Percentiles rank a stretch among this genome's conserved stretches.
These are phyloP conservation scores for Paratinospora sagittata DNA, from an alignment of 164 flowering plant genomes.

Conservation along the genomic window DNA sequence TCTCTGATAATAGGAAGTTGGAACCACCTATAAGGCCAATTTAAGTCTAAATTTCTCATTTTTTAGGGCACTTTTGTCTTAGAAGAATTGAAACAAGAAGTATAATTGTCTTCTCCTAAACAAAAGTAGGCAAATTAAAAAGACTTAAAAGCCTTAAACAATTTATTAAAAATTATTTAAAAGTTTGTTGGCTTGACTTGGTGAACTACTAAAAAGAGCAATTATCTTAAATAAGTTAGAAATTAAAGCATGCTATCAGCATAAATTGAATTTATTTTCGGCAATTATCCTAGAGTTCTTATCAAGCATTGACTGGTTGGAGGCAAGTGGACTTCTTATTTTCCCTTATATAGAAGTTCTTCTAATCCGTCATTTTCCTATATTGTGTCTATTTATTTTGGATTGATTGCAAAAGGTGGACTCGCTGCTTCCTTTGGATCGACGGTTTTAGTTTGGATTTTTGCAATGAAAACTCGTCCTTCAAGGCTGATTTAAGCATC, in stretches of 20 bases:
- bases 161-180: background rate
- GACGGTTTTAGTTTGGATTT: background rate
- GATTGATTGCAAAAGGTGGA: background rate
- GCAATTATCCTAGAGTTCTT: background rate
- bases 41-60: background rate
- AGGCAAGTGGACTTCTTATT: background rate
- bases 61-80: background rate
- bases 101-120: too few species aligned
- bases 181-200: background rate
- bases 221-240: background rate
- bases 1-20: background rate
- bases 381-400: background rate
- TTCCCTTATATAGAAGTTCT: background rate
- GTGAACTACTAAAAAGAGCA: background rate
- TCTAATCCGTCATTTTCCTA: background rate
- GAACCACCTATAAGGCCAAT: background rate
- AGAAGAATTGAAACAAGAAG: too few species aligned
- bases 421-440: background rate
- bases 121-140: background rate
- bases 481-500: background rate
- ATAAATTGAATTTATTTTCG: background rate
- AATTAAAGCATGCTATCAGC: background rate
- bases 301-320: background rate
- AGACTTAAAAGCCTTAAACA: background rate
- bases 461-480: background rate